phyloP scores from a whole-genome alignment of 305 asterid species.

The Stenogyne calaminthoides region DNA sequence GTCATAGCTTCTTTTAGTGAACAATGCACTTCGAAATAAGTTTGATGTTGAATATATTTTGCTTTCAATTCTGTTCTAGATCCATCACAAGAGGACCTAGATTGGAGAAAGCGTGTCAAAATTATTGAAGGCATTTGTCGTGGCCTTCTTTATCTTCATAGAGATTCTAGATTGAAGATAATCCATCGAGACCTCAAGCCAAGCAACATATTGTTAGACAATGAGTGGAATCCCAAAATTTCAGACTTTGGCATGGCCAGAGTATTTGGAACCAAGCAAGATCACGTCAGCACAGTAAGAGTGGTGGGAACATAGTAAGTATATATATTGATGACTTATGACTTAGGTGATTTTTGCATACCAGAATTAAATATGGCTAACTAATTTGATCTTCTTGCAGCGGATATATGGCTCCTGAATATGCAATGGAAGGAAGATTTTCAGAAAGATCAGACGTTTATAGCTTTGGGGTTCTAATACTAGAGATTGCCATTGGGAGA shows the following conservation, averaged over 20 bases:
- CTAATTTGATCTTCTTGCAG: conserved; percentile 36
- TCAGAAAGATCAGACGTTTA: conserved; percentile 59
- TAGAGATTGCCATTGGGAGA: conserved; percentile 54
- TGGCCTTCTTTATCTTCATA: conserved; percentile 68
- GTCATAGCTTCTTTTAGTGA: not conserved
- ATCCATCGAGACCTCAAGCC: conserved; percentile 61
- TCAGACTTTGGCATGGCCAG: conserved; percentile 76
- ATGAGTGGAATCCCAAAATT: conserved; percentile 58
- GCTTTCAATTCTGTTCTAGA: conserved; percentile 31
- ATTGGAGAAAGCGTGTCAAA: conserved; percentile 51
- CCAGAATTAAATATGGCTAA: not conserved
- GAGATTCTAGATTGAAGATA: conserved; percentile 61
- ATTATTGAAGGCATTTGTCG: conserved; percentile 58
- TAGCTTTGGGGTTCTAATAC: conserved; percentile 62
- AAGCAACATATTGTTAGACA: conserved; percentile 52
- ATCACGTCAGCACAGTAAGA: conserved; percentile 62
- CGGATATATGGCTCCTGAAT: conserved; percentile 68
- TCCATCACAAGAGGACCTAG: conserved; percentile 40
- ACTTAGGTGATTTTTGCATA: not conserved
- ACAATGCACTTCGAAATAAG: not conserved
- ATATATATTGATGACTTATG: not conserved
- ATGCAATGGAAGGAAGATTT: conserved; percentile 63
- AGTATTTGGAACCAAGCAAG: conserved; percentile 51
- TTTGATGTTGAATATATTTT: not conserved
- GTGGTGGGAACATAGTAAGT: conserved; percentile 75